Base-by-base conservation (phyloP, 2,329 filamentous ascomycete genomes). In the Cercospora zeina region DNA sequence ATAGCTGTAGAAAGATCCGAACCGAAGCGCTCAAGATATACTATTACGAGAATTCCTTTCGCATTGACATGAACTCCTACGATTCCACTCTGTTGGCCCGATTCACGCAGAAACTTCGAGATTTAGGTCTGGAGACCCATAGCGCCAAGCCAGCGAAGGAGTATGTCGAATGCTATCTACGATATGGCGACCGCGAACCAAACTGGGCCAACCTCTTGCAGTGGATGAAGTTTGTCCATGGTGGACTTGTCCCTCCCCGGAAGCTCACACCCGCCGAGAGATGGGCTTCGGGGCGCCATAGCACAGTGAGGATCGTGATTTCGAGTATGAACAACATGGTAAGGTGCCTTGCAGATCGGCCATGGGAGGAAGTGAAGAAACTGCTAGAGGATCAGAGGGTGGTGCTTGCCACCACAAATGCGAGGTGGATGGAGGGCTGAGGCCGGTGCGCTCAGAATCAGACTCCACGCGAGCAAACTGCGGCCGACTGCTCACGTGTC, bases 41-140 rank as follows among this genome's bases (percentile, higher is more conserved):
- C 58, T 61, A 63, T 45, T 50, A 61, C 47, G 58, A 63, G 10
- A 63, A 61, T 45, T 19, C 27, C 11, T 63, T 63, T 34, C 50
- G 55, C 30, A 58, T 59, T 24, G 31, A 36, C 42, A 49, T 49
- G 16, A 34, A 33, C 10, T 49, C 30, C 13, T 51, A 54, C 33
- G 49, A 59, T n/a, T n/a, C 27, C 1, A 3, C 58, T 24, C 27
- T 51, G 14, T 36, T 59, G 27, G 47, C 30, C 11, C 3, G 11
- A 14, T 59, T 53, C 30, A 53, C 49, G 9, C 49, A 31, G 11
- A 53, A 53, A 34, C 49, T 53, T 19, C 49, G 49, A 31, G 49
- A 33, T 8, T 27, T 33, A 6, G 49, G 49, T 7, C 30, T 53
- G 27, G 49, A 53, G 9, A 53, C 49, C n/a, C 49, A 53, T 21